Conservation (phyloP, 2,329 filamentous ascomycete genomes). For the Xylaria sp. region DNA sequence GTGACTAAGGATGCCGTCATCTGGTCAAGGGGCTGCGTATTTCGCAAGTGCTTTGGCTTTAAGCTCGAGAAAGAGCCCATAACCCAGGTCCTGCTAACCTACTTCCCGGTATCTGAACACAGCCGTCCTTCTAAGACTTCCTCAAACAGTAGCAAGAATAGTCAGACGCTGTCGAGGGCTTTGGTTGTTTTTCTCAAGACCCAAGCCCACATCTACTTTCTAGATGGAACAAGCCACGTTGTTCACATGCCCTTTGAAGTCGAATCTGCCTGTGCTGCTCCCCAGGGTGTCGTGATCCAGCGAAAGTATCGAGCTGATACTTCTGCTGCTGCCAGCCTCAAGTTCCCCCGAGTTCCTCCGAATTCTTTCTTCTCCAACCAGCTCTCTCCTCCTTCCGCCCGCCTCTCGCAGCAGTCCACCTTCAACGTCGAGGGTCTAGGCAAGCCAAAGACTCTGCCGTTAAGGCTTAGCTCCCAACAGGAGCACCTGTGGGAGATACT, state of each 20-base stretch:
- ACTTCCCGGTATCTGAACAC: constrained; percentile 72
- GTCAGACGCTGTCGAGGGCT: constrained; percentile 66
- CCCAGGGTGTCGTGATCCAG: constrained; percentile 86
- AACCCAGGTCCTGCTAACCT: constrained; percentile 85
- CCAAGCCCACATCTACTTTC: constrained; percentile 92
- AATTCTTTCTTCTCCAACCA: constrained; percentile 86
- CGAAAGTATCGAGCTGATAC: constrained; percentile 72
- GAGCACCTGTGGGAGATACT: constrained; percentile 69
- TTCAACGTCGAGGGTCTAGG: constrained; percentile 69
- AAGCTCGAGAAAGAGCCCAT: constrained; percentile 87
- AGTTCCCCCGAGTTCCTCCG: constrained; percentile 73
- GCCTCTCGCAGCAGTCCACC: constrained; percentile 61
- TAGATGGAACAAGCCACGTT: constrained; percentile 87
- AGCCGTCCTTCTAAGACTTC: constrained; percentile 37
- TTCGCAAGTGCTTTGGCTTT: constrained; percentile 88
- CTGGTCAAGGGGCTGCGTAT: constrained; percentile 87
- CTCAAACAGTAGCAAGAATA: not conserved
- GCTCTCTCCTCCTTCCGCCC: constrained; percentile 61
- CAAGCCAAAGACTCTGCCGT: constrained; percentile 64
- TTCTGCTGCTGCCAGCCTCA: constrained; percentile 63
- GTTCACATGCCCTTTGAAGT: constrained; percentile 96
- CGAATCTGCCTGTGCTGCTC: constrained; percentile 84
- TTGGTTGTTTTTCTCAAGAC: constrained; percentile 92
- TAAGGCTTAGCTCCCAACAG: constrained; percentile 64
- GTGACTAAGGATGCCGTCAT: constrained; percentile 80